These are phyloP conservation scores for Exsudoporus frostii DNA, from an alignment of 768 basidiomycete species.

Conservation along the genomic window DNA sequence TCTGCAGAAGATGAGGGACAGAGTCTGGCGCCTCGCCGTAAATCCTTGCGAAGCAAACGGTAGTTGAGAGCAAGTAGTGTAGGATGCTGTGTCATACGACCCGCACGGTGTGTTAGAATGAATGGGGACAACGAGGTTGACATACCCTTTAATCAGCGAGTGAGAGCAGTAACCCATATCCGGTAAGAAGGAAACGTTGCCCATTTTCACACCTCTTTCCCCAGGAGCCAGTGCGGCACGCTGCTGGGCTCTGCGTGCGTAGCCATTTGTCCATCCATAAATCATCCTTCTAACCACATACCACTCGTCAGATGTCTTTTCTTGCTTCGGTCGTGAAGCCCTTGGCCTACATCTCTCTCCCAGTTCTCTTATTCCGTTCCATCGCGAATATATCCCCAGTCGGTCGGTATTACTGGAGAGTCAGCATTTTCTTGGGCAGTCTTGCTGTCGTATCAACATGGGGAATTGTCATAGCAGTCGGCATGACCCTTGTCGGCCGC, in stretches of 20 bases:
- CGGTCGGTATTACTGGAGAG: slow-evolving; percentile 69
- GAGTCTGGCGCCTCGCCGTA: slow-evolving; percentile 13
- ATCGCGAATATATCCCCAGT: slow-evolving; percentile 53
- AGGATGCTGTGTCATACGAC: neutral
- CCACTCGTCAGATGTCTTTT: slow-evolving; percentile 53
- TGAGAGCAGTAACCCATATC: neutral
- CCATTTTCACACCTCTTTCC: slow-evolving; percentile 33
- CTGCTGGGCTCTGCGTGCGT: slow-evolving; percentile 28
- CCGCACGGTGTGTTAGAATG: neutral
- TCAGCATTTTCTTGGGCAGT: slow-evolving; percentile 69
- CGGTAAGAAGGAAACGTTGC: neutral
- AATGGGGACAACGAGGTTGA: too few relatives aligned
- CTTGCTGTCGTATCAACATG: slow-evolving; percentile 68
- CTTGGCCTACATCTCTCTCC: slow-evolving; percentile 74
- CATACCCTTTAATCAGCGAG: neutral
- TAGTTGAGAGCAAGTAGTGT: neutral
- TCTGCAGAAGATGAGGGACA: slow-evolving; percentile 4
- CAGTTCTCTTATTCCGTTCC: slow-evolving; percentile 60
- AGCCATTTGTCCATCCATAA: slow-evolving; percentile 9
- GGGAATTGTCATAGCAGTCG: slow-evolving; percentile 65
- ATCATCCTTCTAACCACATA: slow-evolving; percentile 11
- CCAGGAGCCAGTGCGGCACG: slow-evolving; percentile 20
- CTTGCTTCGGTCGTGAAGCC: slow-evolving; percentile 61
- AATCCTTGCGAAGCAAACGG: slow-evolving; percentile 19
- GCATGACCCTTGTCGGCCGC: slow-evolving; percentile 63